phyloP scores from a whole-genome alignment of 1,284 basidiomycete species.

The Cutaneotrichosporon sp. region DNA sequence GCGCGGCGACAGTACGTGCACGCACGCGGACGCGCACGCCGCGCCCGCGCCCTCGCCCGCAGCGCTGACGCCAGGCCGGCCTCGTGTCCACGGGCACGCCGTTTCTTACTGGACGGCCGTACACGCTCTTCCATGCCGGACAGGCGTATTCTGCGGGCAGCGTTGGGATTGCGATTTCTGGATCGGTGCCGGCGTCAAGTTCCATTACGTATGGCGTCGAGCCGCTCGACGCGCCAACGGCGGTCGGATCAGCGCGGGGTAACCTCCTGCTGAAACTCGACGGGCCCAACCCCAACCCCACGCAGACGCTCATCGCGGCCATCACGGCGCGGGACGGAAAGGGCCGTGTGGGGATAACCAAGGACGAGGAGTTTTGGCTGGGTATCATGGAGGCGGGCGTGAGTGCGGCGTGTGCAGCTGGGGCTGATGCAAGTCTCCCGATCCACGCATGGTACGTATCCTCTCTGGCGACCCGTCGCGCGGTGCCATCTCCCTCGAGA shows the following conservation, averaged over 20 bases:
- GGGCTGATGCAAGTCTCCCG: background rate
- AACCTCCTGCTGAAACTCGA: slow-evolving; percentile 66
- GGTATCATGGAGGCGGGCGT: slow-evolving; percentile 33
- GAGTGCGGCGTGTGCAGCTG: no score
- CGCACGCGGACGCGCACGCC: background rate
- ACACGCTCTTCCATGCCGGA: slow-evolving; percentile 65
- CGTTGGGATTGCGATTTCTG: slow-evolving; percentile 61
- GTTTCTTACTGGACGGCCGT: slow-evolving; percentile 73
- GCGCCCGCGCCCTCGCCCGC: no score
- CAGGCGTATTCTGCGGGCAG: slow-evolving; percentile 62
- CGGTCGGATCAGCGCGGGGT: slow-evolving; percentile 60
- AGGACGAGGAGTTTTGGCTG: slow-evolving; percentile 67
- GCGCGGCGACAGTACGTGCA: slow-evolving; percentile 6
- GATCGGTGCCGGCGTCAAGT: slow-evolving; percentile 26
- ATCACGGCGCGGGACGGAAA: slow-evolving; percentile 49
- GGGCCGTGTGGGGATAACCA: slow-evolving; percentile 46
- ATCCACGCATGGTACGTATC: slow-evolving; percentile 48
- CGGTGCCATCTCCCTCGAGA: slow-evolving; percentile 66
- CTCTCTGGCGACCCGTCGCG: slow-evolving; percentile 72
- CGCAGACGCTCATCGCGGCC: slow-evolving; percentile 60
- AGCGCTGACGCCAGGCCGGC: slow-evolving; percentile 56
- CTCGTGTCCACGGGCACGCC: slow-evolving; percentile 72
- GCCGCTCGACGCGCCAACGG: slow-evolving; percentile 55
- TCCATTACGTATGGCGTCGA: slow-evolving; percentile 55
- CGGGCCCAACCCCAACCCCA: slow-evolving; percentile 57